Conservation (phyloP, 441 rosid species). For the Flueggea neowawraea region DNA sequence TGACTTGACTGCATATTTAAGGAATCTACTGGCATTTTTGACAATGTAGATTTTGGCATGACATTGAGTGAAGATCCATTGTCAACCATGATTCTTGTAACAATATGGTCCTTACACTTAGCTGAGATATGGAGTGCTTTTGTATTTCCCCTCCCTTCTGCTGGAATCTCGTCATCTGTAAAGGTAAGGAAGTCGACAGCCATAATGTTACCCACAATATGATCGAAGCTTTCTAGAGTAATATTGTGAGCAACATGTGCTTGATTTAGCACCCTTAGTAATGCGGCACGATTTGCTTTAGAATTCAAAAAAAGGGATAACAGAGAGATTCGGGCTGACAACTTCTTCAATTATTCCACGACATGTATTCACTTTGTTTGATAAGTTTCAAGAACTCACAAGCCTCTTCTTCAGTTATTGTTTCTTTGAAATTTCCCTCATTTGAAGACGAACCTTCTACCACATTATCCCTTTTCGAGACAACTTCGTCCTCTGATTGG, state of each 20-base stretch:
- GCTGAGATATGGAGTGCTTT: conserved; percentile 1
- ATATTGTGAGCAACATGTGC: neutral
- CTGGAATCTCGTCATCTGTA: neutral
- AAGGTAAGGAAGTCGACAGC: neutral
- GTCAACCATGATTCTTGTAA: neutral
- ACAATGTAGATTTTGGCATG: neutral
- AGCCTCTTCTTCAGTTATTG: no score
- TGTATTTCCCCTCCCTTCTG: neutral
- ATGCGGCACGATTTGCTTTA: neutral
- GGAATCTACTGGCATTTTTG: no score
- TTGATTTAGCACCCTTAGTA: neutral
- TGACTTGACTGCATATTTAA: no score
- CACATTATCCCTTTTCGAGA: no score
- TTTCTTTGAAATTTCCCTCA: no score
- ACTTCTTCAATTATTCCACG: neutral
- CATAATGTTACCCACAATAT: neutral
- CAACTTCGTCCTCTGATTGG: no score
- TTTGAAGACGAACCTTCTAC: no score
- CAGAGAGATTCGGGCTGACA: neutral
- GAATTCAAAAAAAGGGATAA: neutral
- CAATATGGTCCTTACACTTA: neutral
- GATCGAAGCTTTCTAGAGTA: neutral
- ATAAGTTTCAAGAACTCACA: no score
- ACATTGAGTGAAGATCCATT: neutral
- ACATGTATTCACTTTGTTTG: no score